Conservation (phyloP, 495 filamentous ascomycete genomes). For the Aspergillus avenaceus region DNA sequence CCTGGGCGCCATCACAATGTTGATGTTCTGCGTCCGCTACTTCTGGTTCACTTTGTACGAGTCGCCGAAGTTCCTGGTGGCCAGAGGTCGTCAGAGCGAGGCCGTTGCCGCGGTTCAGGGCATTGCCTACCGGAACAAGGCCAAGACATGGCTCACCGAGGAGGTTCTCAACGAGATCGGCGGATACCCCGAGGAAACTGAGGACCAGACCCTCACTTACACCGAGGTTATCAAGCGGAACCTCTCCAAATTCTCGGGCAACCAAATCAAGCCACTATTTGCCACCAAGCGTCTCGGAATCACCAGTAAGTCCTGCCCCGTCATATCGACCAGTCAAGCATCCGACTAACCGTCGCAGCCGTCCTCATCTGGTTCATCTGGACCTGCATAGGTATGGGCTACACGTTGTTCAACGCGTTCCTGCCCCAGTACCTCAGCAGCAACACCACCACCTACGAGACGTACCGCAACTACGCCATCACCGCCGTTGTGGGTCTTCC, state of each 20-base stretch:
- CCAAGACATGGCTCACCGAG: slow-evolving; percentile 49
- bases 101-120: slow-evolving; percentile 67
- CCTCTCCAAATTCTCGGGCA: slow-evolving; percentile 51
- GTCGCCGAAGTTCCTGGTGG: slow-evolving; percentile 76
- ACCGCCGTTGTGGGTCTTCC: slow-evolving; percentile 55
- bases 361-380: slow-evolving; percentile 52
- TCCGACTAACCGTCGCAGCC: slow-evolving; percentile 18
- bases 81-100: slow-evolving; percentile 64
- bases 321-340: background rate
- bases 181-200: slow-evolving; percentile 35
- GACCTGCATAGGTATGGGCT: slow-evolving; percentile 55
- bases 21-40: slow-evolving; percentile 68
- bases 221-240: slow-evolving; percentile 45
- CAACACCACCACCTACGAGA: slow-evolving; percentile 26
- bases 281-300: slow-evolving; percentile 45
- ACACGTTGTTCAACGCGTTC: slow-evolving; percentile 59
- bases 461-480: slow-evolving; percentile 61
- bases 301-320: slow-evolving; percentile 28
- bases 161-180: slow-evolving; percentile 53
- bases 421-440: slow-evolving; percentile 53
- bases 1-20: slow-evolving; percentile 67
- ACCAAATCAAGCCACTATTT: slow-evolving; percentile 53
- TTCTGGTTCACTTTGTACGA: slow-evolving; percentile 75
- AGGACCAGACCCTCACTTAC: slow-evolving; percentile 31
- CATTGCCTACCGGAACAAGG: slow-evolving; percentile 50